These are phyloP conservation scores for Sungouiozyma ichnusensis DNA, from an alignment of 805 yeast species.

Conservation along the genomic window DNA sequence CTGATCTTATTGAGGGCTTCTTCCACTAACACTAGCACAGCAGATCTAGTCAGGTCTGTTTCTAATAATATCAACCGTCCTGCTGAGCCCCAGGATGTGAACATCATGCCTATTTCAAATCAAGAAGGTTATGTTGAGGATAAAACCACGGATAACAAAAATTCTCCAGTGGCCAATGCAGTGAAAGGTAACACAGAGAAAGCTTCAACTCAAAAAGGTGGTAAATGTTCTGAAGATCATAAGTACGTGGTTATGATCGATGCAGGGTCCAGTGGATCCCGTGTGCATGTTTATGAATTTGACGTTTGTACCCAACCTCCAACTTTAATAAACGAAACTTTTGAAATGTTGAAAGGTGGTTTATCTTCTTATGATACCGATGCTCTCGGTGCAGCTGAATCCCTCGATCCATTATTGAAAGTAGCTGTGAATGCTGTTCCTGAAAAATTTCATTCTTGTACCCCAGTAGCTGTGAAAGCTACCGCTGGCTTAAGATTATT, in stretches of 20 bases:
- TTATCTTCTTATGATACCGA: slow-evolving; percentile 77
- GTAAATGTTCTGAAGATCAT: slow-evolving; percentile 32
- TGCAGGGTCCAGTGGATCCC: slow-evolving; percentile 96
- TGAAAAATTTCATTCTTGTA: slow-evolving; percentile 55
- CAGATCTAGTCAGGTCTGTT: slow-evolving; percentile 12
- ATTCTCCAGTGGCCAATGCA: slow-evolving; percentile 20
- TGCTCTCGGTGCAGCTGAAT: slow-evolving; percentile 75
- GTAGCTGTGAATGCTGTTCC: slow-evolving; percentile 75
- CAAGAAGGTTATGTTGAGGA: slow-evolving; percentile 21
- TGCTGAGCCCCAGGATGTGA: slow-evolving; percentile 11
- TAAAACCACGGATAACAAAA: slow-evolving; percentile 11
- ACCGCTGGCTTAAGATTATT: slow-evolving; percentile 90
- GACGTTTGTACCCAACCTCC: slow-evolving; percentile 84
- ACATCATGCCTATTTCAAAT: slow-evolving; percentile 13
- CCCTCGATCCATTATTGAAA: slow-evolving; percentile 72
- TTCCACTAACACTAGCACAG: slow-evolving; percentile 14
- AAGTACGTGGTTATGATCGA: slow-evolving; percentile 89
- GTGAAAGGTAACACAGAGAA: slow-evolving; percentile 8
- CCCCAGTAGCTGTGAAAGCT: slow-evolving; percentile 95
- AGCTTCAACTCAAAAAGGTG: slow-evolving; percentile 1
- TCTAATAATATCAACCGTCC: slow-evolving; percentile 11
- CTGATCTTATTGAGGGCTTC: slow-evolving; percentile 41
- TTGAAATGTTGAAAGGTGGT: slow-evolving; percentile 88
- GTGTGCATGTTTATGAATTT: slow-evolving; percentile 89
- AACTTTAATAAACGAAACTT: slow-evolving; percentile 62